Evolutionary conservation across 2,329 filamentous ascomycete genomes (phyloP).

Genomic region (Neonectria hederae): DNA sequence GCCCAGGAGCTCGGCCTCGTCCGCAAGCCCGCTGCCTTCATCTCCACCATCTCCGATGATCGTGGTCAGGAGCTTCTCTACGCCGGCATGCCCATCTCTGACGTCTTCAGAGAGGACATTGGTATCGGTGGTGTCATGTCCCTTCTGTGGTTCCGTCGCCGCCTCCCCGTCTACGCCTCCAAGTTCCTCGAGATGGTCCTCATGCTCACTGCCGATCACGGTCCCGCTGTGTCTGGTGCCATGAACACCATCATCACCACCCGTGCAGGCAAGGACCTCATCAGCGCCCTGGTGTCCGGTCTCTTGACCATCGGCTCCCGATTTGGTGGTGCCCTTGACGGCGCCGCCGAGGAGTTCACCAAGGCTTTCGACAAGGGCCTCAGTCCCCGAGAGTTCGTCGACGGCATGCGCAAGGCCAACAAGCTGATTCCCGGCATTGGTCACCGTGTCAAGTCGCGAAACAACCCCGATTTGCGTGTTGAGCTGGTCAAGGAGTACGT

Average conservation of each 20-base stretch:
- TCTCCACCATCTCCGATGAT: slow-evolving; percentile 99
- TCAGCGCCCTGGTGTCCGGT: slow-evolving; percentile 94
- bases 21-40: slow-evolving; percentile 99
- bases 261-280: slow-evolving; percentile 98
- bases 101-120: slow-evolving; percentile 98
- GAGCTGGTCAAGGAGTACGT: slow-evolving; percentile 99
- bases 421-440: slow-evolving; percentile 99
- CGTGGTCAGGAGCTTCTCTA: slow-evolving; percentile 99
- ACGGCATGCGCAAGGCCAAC: slow-evolving; percentile 99
- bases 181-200: slow-evolving; percentile 99
- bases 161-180: slow-evolving; percentile 93
- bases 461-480: slow-evolving; percentile 99
- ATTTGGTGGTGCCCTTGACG: slow-evolving; percentile 98
- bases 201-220: slow-evolving; percentile 99
- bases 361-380: slow-evolving; percentile 98
- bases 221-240: slow-evolving; percentile 97
- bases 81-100: slow-evolving; percentile 99
- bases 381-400: slow-evolving; percentile 97
- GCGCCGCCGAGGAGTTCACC: slow-evolving; percentile 97
- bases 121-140: slow-evolving; percentile 99
- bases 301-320: slow-evolving; percentile 97
- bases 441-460: slow-evolving; percentile 99
- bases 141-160: slow-evolving; percentile 98
- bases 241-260: slow-evolving; percentile 99
- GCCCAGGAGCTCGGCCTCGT: slow-evolving; percentile 99